Base-by-base conservation (phyloP, 495 filamentous ascomycete species). In the Pseudotulostoma volvatum region DNA sequence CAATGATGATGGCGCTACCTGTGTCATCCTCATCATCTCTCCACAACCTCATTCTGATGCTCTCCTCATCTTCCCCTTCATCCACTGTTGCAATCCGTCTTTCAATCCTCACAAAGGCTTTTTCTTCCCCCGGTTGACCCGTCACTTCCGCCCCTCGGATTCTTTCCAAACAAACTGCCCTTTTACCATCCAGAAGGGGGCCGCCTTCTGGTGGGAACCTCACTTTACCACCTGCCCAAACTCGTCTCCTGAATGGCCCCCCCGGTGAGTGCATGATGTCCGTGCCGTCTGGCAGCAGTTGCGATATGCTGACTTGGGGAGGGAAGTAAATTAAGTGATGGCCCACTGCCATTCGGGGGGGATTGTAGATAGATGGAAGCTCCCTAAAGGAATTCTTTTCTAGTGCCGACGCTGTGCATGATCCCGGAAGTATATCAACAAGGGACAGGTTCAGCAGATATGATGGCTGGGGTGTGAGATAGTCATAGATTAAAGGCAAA, bases 301-400 rank as follows among this genome's bases (percentile, higher is more conserved):
- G 45, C 16, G 64, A 66, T 36, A 69, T 50, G 2, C 64, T 60
- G 21, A 73, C 59, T 43, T 74, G 69, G 0, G 76, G 67, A 18
- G 80, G 76, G 53, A 84, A 86, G 57, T 87, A 81, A 37, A 79
- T 66, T 18, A 84, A 56, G 46, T 88, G 81, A 46, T 63, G 63
- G 25, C 64, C 70, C 11, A 58, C 49, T 43, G 70, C 67, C 44
- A 73, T 41, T 18, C 39, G 51, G 20, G 49, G 47, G 20, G 59
- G 61, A 14, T 44, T 46, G 14, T 25, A 44, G 40, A 56, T 50
- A 31, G 63, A 59, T 15, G 62, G 58, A 14, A 69, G 51, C 39
- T 35, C 44, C 30, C 40, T 42, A 20, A 25, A 34, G 19, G 33
- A 33, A 21, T 18, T 33, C 47, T n/a, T 36, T 19, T 43, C 30